These are phyloP conservation scores for Clarireedia hainanense DNA, from an alignment of 2,329 filamentous ascomycete genomes.

Conservation along the genomic window DNA sequence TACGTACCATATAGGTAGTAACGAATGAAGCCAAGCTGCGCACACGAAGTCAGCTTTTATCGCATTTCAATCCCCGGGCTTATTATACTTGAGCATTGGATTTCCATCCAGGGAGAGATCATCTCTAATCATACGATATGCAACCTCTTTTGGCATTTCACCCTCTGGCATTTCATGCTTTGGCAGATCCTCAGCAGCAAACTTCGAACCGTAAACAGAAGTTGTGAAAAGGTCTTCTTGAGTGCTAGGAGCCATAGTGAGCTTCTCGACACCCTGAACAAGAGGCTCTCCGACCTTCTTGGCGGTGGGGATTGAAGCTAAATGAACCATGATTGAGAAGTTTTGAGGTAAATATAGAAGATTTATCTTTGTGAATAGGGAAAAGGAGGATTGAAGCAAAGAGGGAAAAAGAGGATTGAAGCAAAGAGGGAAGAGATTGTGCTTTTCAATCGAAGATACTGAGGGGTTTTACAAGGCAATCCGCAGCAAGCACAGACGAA, in stretches of 20 bases:
- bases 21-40: constrained; percentile 81
- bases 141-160: constrained; percentile 86
- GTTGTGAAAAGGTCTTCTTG: constrained; percentile 24
- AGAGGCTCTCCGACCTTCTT: constrained; percentile 18
- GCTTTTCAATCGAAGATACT: no score
- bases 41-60: constrained; percentile 9
- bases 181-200: constrained; percentile 73
- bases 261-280: constrained; percentile 37
- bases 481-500: no score
- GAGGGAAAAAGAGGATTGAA: neutral
- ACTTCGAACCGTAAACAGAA: constrained; percentile 75
- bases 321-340: constrained; percentile 38
- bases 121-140: constrained; percentile 97
- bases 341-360: constrained; percentile 7
- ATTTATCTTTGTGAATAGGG: neutral
- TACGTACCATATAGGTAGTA: constrained; percentile 83
- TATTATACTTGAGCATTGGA: constrained; percentile 68
- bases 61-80: neutral
- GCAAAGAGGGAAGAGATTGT: neutral
- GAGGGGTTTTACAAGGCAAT: no score
- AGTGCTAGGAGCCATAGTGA: constrained; percentile 32
- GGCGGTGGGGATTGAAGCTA: constrained; percentile 33
- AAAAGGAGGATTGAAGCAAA: neutral
- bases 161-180: constrained; percentile 77
- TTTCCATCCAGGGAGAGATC: constrained; percentile 87